These are phyloP conservation scores for Euphorbia celastroides DNA, from an alignment of 441 rosid genomes.

Conservation along the genomic window DNA sequence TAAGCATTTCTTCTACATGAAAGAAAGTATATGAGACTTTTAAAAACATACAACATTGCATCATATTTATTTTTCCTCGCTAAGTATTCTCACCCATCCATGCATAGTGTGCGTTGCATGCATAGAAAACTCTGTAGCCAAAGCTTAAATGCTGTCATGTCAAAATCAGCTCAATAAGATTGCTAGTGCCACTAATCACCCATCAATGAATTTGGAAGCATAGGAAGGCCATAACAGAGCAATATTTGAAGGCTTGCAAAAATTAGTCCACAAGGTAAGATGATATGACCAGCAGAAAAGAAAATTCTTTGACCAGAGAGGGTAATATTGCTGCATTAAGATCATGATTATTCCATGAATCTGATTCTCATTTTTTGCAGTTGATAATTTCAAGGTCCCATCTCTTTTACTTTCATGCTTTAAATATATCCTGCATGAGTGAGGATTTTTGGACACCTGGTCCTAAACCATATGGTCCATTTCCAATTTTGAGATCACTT, in stretches of 20 bases:
- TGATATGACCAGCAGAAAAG: not conserved
- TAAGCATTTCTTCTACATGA: not conserved
- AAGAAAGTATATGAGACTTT: not conserved
- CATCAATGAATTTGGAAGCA: not conserved
- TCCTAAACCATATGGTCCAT: too few relatives aligned
- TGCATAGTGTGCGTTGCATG: not conserved
- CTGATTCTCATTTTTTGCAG: not conserved
- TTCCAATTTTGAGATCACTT: not conserved
- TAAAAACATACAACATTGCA: not conserved
- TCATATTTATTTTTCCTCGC: not conserved
- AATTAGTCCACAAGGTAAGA: not conserved
- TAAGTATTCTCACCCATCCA: not conserved
- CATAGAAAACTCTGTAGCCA: not conserved
- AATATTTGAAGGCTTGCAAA: not conserved
- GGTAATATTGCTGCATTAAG: not conserved
- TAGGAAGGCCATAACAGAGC: not conserved
- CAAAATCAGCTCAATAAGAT: not conserved
- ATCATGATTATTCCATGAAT: not conserved
- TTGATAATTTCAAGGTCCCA: not conserved
- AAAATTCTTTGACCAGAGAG: not conserved
- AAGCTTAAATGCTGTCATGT: not conserved
- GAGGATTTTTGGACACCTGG: not conserved
- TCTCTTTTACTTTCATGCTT: not conserved
- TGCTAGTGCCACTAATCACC: not conserved
- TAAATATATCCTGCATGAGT: not conserved